Evolutionary conservation across 768 basidiomycete species (phyloP).

Genomic region (Auriculariales sp.): DNA sequence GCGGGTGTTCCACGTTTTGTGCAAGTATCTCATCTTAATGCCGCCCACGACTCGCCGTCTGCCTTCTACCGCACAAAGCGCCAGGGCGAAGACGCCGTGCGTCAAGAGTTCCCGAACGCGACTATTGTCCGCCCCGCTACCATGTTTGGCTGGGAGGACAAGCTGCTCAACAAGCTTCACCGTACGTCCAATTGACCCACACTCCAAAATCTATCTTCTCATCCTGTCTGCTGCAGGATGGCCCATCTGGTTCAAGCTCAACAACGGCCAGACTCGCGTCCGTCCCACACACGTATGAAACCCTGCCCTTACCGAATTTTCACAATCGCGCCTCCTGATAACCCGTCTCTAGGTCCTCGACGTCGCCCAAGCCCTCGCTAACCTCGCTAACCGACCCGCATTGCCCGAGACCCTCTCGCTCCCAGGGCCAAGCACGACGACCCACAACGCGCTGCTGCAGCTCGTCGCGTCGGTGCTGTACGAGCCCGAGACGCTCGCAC

Average conservation of each 20-base stretch:
- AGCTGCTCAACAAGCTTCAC: slow-evolving; percentile 81
- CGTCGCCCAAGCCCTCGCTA: slow-evolving; percentile 82
- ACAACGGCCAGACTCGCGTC: slow-evolving; percentile 72
- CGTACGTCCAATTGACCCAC: slow-evolving; percentile 32
- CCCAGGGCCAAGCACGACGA: slow-evolving; percentile 79
- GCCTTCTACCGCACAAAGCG: slow-evolving; percentile 81
- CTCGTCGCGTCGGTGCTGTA: slow-evolving; percentile 22
- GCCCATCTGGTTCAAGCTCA: slow-evolving; percentile 90
- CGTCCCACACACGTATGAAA: slow-evolving; percentile 79
- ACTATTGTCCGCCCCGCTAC: slow-evolving; percentile 76
- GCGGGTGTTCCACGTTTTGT: slow-evolving; percentile 72
- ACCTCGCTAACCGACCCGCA: slow-evolving; percentile 50
- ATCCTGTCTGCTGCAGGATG: slow-evolving; percentile 38
- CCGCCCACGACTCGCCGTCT: slow-evolving; percentile 61
- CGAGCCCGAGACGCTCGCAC: slow-evolving; percentile 31
- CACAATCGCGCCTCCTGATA: neutral
- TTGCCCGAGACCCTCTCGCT: slow-evolving; percentile 59
- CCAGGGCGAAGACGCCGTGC: slow-evolving; percentile 78
- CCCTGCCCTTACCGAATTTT: slow-evolving; percentile 11
- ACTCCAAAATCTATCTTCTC: neutral
- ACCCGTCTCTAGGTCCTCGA: slow-evolving; percentile 56
- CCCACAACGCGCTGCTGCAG: slow-evolving; percentile 40
- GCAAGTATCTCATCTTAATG: slow-evolving; percentile 93
- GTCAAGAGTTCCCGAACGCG: slow-evolving; percentile 66
- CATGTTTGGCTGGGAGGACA: slow-evolving; percentile 94